Conservation (phyloP, 2,329 filamentous ascomycete species). For the Pseudopyrenochaeta lycopersici region DNA sequence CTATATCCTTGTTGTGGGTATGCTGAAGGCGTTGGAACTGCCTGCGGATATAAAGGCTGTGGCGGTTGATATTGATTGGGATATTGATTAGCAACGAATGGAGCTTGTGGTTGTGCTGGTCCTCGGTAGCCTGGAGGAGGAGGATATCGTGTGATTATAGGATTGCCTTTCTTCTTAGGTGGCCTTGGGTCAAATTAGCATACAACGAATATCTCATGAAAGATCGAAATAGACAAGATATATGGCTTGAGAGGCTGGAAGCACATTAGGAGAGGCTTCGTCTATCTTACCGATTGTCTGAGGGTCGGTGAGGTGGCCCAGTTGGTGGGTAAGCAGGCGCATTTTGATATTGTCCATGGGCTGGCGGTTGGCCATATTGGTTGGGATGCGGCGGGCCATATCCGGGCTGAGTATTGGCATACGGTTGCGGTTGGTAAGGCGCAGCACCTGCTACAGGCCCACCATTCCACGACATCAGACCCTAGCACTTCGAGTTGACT, state of each 20-base stretch:
- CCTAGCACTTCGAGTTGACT: conserved; percentile 1
- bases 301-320: conserved; percentile 32
- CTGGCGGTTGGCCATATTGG: conserved; percentile 43
- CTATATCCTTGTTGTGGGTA: conserved; percentile 36
- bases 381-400: conserved; percentile 39
- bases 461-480: conserved; percentile 49
- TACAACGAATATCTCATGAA: neutral
- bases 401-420: conserved; percentile 34
- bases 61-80: conserved; percentile 37
- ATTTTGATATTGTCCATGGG: conserved; percentile 41
- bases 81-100: conserved; percentile 36
- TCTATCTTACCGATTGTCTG: conserved; percentile 44
- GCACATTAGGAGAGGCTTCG: conserved; percentile 3
- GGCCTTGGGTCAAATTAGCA: conserved; percentile 35
- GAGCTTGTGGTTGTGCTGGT: conserved; percentile 42
- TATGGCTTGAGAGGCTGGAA: neutral
- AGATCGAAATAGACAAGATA: neutral
- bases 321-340: conserved; percentile 33
- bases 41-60: conserved; percentile 39
- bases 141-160: conserved; percentile 60
- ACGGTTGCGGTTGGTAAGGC: conserved; percentile 45
- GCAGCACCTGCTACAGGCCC: conserved; percentile 42
- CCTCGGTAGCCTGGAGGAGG: conserved; percentile 58
- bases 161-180: conserved; percentile 57
- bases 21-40: conserved; percentile 22